Evolutionary conservation across 306 rosid species (phyloP), one percentile per base, ranked within the genome.

Genomic region (Cicer arietinum): DNA sequence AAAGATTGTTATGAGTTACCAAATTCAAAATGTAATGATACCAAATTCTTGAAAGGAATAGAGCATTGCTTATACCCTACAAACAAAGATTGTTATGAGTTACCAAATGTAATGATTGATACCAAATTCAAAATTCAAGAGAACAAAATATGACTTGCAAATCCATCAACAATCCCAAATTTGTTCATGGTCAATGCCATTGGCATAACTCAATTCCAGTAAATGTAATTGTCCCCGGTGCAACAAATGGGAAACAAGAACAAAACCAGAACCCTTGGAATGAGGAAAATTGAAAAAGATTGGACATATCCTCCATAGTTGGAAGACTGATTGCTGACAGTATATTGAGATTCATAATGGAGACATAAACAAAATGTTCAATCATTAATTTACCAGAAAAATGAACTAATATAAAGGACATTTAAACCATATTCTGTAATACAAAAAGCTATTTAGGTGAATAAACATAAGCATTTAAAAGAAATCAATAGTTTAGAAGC

Each of bases 401-500:
- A 30, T 30, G 35, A 30, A 30, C 35, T 3, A 30, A 30, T 30
- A 30, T 30, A 30, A 30, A 3, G 35, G 35, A 30, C 35, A 30
- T 30, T 30, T 30, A 30, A 30, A 30, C 35, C 35, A 30, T 30
- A 30, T 30, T 30, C 35, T 30, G 35, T 30, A 30, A 54, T 17
- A 42, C 20, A 25, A 22, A 37, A 6, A 4, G 20, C 35, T 30
- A 3, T 30, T 30, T 6, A 60, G 40, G 60, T 10, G 61, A 58
- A 74, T 46, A 30, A 59, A 25, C 11, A 25, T 46, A 30, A 59
- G 64, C 43, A 40, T 6, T 52, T 63, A 71, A 71, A 53, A 11
- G 51, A 65, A 65, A 65, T 9, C 70, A 65, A 65, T 16, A 65
- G 40, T 44, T 66, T 10, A 66, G 70, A 42, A 41, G 51, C 35